Conservation (phyloP, 2,329 filamentous ascomycete genomes). For the Sclerotinia spermophila region DNA sequence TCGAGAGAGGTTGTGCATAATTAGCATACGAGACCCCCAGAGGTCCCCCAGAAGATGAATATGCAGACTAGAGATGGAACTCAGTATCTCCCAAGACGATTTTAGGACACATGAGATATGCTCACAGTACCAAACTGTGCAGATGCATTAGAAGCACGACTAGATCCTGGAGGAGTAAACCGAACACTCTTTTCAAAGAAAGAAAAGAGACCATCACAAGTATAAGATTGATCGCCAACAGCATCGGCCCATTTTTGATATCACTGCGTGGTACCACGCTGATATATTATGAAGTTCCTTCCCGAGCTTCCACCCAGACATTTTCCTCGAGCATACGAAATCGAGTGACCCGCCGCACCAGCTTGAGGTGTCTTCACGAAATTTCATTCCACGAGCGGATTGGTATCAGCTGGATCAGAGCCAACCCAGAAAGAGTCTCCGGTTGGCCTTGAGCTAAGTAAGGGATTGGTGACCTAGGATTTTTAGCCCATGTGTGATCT, state of each 20-base stretch:
- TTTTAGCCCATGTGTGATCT: neutral
- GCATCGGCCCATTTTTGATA: constrained; percentile 43
- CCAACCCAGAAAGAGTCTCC: constrained; percentile 11
- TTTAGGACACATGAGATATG: neutral
- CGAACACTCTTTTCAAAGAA: constrained; percentile 41
- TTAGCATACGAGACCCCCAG: constrained; percentile 43
- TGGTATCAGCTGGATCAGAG: neutral
- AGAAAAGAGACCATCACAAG: constrained; percentile 44
- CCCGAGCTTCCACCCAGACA: constrained; percentile 38
- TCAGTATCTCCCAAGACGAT: neutral
- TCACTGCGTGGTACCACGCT: constrained; percentile 2
- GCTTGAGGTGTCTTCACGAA: neutral
- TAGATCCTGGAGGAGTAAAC: constrained; percentile 22
- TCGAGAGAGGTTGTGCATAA: constrained; percentile 38
- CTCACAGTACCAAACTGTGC: neutral
- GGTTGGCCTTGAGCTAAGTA: neutral
- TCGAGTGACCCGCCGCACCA: constrained; percentile 3
- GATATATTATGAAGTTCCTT: constrained; percentile 39
- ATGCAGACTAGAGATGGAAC: neutral
- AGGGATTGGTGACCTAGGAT: neutral
- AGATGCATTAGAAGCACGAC: neutral
- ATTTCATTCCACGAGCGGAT: constrained; percentile 10
- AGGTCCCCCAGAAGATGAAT: constrained; percentile 31
- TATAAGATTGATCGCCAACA: constrained; percentile 43
- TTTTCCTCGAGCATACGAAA: constrained; percentile 36